phyloP scores from a whole-genome alignment of 2,329 filamentous ascomycete genomes.

The Lomentospora prolificans region DNA sequence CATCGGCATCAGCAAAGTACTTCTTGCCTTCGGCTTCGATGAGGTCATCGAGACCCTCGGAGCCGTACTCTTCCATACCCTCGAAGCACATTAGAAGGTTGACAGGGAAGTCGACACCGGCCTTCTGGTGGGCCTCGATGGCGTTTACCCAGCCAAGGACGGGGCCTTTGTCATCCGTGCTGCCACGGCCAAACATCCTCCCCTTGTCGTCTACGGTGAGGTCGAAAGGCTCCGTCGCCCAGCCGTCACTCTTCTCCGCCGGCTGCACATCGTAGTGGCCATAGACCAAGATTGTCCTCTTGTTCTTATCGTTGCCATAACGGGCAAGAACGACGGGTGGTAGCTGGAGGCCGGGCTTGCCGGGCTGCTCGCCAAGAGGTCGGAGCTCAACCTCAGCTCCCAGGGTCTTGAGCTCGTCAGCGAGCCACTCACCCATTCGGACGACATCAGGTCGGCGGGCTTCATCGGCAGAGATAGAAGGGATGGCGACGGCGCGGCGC shows the following conservation, averaged over 20 bases:
- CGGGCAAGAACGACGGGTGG: slow-evolving; percentile 87
- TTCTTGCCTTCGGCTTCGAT: slow-evolving; percentile 85
- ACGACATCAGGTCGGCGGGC: slow-evolving; percentile 84
- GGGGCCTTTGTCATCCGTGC: slow-evolving; percentile 96
- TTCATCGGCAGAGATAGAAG: slow-evolving; percentile 88
- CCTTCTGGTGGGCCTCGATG: slow-evolving; percentile 95
- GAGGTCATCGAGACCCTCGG: slow-evolving; percentile 89
- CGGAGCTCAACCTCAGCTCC: slow-evolving; percentile 84
- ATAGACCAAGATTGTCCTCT: slow-evolving; percentile 92
- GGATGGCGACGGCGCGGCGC: slow-evolving; percentile 86
- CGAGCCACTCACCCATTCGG: slow-evolving; percentile 91
- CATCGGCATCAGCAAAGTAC: slow-evolving; percentile 91
- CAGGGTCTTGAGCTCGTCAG: slow-evolving; percentile 67
- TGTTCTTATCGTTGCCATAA: slow-evolving; percentile 85
- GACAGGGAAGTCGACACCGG: slow-evolving; percentile 87
- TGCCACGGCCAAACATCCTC: slow-evolving; percentile 91
- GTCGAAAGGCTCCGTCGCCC: slow-evolving; percentile 90
- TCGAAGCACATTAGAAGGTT: slow-evolving; percentile 99
- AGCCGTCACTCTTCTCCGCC: slow-evolving; percentile 84
- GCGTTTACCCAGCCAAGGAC: slow-evolving; percentile 96
- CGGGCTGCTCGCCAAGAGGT: slow-evolving; percentile 81
- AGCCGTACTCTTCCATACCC: slow-evolving; percentile 99
- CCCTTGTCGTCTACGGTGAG: slow-evolving; percentile 81
- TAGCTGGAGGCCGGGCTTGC: slow-evolving; percentile 80
- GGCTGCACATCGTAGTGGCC: slow-evolving; percentile 99